Evolutionary conservation across 768 basidiomycete species (phyloP).

Genomic region (Sporobolomyces pararoseus): DNA sequence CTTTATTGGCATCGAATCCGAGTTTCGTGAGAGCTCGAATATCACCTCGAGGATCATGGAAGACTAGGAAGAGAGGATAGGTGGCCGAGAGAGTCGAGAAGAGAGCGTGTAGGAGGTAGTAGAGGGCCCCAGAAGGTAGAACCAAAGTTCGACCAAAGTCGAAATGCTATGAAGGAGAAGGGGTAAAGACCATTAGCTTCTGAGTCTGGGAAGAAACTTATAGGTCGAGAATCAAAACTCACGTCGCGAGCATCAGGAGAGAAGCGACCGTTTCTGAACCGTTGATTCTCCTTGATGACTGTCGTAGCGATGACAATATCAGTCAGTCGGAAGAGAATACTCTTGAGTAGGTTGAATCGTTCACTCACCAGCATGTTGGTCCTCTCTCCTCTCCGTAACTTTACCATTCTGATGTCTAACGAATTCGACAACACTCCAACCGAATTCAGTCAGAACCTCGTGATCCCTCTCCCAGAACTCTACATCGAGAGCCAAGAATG

Average conservation of each 20-base stretch:
- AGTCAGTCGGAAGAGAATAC: not conserved
- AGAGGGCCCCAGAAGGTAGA: not conserved
- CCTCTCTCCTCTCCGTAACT: slow-evolving; percentile 15
- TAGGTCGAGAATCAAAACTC: not conserved
- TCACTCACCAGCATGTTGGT: slow-evolving; percentile 21
- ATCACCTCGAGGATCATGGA: slow-evolving; percentile 38
- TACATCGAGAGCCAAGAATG: slow-evolving; percentile 37
- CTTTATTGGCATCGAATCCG: slow-evolving; percentile 6
- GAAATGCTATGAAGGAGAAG: slow-evolving; percentile 21
- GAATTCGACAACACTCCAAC: slow-evolving; percentile 31
- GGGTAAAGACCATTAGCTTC: not conserved
- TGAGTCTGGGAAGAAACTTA: not conserved
- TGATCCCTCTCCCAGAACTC: slow-evolving; percentile 32
- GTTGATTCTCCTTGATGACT: slow-evolving; percentile 30
- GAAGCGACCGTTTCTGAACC: slow-evolving; percentile 9
- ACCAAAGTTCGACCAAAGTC: slow-evolving; percentile 20
- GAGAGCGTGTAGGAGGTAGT: slow-evolving; percentile 28
- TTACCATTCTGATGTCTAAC: not conserved
- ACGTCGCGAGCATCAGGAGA: slow-evolving; percentile 25
- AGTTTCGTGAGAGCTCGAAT: slow-evolving; percentile 10
- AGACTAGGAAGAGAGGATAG: slow-evolving; percentile 32
- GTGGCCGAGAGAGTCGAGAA: slow-evolving; percentile 20
- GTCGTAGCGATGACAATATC: not conserved
- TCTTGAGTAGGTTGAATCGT: not conserved
- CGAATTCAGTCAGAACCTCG: slow-evolving; percentile 26